phyloP scores from a whole-genome alignment of 1,139 yeast genomes.

The Hansenula anomala region DNA sequence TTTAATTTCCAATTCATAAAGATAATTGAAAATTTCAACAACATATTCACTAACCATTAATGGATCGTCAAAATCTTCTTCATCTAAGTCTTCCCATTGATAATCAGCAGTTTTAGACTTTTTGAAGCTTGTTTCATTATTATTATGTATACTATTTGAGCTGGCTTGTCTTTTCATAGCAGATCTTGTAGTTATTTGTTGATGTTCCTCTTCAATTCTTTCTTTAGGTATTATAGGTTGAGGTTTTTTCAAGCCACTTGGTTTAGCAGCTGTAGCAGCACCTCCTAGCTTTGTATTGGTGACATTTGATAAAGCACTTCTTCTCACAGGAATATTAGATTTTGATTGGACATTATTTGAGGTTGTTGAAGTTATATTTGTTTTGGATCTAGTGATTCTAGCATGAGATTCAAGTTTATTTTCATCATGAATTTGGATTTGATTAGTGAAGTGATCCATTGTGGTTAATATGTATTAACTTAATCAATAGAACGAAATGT shows the following conservation, averaged over 20 bases:
- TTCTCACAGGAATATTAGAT: constrained; percentile 22
- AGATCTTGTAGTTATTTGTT: constrained; percentile 5
- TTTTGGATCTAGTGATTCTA: constrained; percentile 2
- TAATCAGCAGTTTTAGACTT: constrained; percentile 27
- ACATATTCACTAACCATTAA: constrained; percentile 94
- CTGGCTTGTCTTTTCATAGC: constrained; percentile 21
- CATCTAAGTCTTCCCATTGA: constrained; percentile 89
- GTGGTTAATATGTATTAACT: background rate
- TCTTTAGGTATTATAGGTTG: constrained; percentile 2
- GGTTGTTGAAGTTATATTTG: background rate
- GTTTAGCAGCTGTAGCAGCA: background rate
- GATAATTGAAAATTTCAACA: constrained; percentile 75
- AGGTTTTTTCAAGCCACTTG: background rate
- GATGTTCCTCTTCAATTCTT: background rate
- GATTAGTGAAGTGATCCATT: constrained; percentile 13
- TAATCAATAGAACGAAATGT: no score
- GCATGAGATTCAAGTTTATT: constrained; percentile 9
- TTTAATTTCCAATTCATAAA: constrained; percentile 66
- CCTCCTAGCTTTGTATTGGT: constrained; percentile 19
- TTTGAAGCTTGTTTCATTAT: constrained; percentile 9
- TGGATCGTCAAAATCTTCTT: constrained; percentile 88
- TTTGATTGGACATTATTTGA: constrained; percentile 4
- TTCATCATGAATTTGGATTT: constrained; percentile 14
- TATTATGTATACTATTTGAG: constrained; percentile 11
- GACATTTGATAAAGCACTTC: constrained; percentile 21